Evolutionary conservation across 2,329 filamentous ascomycete genomes (phyloP).

Genomic region (Alternaria ethzedia): DNA sequence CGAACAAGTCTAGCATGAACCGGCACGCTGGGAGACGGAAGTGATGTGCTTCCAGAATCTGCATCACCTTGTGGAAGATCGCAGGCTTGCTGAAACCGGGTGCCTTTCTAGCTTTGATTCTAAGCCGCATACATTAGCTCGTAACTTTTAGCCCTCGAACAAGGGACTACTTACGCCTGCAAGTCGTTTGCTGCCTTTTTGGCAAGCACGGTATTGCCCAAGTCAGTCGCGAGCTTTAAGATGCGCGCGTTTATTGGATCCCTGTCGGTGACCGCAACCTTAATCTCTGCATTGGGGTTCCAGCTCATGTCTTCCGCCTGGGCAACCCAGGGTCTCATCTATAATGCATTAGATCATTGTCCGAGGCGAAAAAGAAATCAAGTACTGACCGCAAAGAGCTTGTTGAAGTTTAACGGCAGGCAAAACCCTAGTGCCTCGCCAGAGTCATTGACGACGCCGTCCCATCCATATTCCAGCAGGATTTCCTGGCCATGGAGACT

Average conservation of each 20-base stretch:
- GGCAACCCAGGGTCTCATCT: conserved; percentile 50
- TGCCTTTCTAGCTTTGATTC: conserved; percentile 75
- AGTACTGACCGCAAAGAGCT: conserved; percentile 71
- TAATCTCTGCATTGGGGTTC: conserved; percentile 49
- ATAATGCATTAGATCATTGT: conserved; percentile 20
- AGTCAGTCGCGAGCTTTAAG: conserved; percentile 81
- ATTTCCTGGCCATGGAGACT: conserved; percentile 94
- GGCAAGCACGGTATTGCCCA: conserved; percentile 92
- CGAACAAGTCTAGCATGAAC: conserved; percentile 92
- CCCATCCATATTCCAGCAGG: conserved; percentile 88
- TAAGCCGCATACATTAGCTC: conserved; percentile 50
- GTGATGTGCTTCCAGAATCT: conserved; percentile 84
- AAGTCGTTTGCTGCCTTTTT: conserved; percentile 86
- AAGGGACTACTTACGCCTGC: conserved; percentile 56
- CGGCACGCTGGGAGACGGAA: conserved; percentile 86
- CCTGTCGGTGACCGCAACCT: conserved; percentile 65
- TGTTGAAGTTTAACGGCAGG: conserved; percentile 78
- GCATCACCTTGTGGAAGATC: conserved; percentile 85
- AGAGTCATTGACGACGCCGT: conserved; percentile 82
- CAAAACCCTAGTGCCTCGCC: conserved; percentile 88
- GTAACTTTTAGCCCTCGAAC: background rate
- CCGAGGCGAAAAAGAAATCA: background rate
- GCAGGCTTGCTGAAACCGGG: conserved; percentile 75
- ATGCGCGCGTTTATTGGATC: conserved; percentile 75
- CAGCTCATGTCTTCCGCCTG: conserved; percentile 38